phyloP scores from a whole-genome alignment of 148 eudicot species.

The Euryodendron excelsum region DNA sequence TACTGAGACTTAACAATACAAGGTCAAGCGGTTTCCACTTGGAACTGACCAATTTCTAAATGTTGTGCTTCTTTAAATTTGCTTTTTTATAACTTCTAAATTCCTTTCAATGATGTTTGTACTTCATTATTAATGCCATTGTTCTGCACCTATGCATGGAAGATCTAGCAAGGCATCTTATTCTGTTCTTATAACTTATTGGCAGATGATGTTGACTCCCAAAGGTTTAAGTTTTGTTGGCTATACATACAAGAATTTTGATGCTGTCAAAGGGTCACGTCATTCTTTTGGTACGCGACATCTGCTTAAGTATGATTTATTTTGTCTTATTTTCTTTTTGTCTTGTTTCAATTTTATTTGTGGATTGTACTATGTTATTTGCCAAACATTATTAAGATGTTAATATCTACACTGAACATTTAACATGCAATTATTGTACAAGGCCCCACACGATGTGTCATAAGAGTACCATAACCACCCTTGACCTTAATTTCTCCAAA shows the following conservation, averaged over 20 bases:
- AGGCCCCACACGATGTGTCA: too few species aligned
- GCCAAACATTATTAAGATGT: not conserved
- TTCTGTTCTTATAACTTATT: not conserved
- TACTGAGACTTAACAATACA: not conserved
- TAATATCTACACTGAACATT: not conserved
- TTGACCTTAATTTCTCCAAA: too few species aligned
- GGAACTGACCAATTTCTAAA: not conserved
- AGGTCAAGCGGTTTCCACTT: not conserved
- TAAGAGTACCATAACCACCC: too few species aligned
- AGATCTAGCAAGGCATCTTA: slow-evolving; percentile 10
- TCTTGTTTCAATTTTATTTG: not conserved
- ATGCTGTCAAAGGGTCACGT: slow-evolving; percentile 40
- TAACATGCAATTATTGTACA: too few species aligned
- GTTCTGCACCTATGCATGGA: not conserved
- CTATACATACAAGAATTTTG: slow-evolving; percentile 62
- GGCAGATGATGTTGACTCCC: slow-evolving; percentile 47
- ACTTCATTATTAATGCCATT: not conserved
- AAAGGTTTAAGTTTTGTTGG: slow-evolving; percentile 63
- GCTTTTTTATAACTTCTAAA: not conserved
- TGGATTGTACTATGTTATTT: not conserved
- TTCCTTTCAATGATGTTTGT: not conserved
- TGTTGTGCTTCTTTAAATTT: not conserved
- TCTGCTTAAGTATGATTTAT: not conserved
- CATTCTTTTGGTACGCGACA: slow-evolving; percentile 31
- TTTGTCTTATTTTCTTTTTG: too few species aligned